Evolutionary conservation across 2,329 filamentous ascomycete genomes (phyloP).

Genomic region (Atkinsonella hypoxylon): DNA sequence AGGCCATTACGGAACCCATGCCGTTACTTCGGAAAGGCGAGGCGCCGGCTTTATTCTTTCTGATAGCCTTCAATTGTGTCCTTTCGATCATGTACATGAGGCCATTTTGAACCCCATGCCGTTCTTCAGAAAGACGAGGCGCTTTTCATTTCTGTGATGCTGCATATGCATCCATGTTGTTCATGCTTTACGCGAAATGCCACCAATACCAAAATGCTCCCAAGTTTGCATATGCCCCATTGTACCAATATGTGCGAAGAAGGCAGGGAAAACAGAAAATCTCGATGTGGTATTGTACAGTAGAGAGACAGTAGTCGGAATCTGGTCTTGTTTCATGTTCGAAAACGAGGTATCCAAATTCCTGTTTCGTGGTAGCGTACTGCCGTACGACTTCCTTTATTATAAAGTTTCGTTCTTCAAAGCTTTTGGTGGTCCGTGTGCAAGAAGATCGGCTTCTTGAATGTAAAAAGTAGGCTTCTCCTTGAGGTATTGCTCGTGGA

Average conservation of each 20-base stretch:
- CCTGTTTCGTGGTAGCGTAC: not conserved
- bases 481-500: conserved; percentile 23
- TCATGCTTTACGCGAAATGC: not conserved
- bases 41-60: not conserved
- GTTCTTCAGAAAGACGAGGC: not conserved
- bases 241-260: not conserved
- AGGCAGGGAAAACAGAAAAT: not conserved
- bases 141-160: not conserved
- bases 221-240: not conserved
- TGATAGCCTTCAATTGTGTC: not conserved
- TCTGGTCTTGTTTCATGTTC: not conserved
- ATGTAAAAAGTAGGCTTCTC: conserved; percentile 24
- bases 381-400: not conserved
- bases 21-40: not conserved
- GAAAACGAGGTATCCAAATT: not conserved
- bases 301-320: not conserved
- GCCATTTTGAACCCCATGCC: not conserved
- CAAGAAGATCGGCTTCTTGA: conserved; percentile 23
- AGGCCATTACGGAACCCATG: not conserved
- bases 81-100: not conserved
- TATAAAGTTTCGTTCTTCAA: not conserved
- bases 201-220: not conserved
- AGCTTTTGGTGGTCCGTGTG: conserved; percentile 8
- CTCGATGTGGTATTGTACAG: not conserved
- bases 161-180: not conserved